Evolutionary conservation across 371 early-diverging fungal species (phyloP).

Genomic region (Mucor velutinosus): DNA sequence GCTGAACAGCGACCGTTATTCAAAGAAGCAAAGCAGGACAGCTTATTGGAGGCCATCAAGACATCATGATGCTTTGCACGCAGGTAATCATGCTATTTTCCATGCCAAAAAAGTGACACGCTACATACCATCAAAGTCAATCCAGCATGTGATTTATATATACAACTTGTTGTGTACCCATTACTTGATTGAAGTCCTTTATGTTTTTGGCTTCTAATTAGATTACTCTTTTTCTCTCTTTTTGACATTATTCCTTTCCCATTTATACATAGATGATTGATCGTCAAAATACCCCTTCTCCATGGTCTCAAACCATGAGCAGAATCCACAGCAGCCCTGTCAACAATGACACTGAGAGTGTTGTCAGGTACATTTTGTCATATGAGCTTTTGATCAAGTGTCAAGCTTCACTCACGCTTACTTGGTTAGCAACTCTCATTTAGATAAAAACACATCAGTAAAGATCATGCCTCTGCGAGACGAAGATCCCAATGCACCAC

Average conservation of each 20-base stretch:
- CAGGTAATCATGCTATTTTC: not conserved
- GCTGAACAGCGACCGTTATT: no score
- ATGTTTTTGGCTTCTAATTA: not conserved
- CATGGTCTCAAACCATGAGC: conserved; percentile 19
- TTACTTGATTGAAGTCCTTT: not conserved
- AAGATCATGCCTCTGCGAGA: conserved; percentile 24
- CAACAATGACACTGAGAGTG: conserved; percentile 10
- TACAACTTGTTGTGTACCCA: conserved; percentile 4
- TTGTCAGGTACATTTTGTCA: not conserved
- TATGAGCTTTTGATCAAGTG: no score
- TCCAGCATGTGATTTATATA: conserved; percentile 23
- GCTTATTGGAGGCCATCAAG: no score
- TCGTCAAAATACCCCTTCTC: conserved; percentile 8
- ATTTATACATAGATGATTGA: conserved; percentile 10
- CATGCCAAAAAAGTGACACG: conserved; percentile 6
- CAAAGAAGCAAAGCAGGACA: no score
- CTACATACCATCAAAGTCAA: conserved; percentile 30
- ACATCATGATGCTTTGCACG: not conserved
- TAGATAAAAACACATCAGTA: not conserved
- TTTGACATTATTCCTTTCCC: not conserved
- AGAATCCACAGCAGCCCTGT: conserved; percentile 15
- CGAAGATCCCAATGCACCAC: conserved; percentile 5
- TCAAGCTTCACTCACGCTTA: not conserved
- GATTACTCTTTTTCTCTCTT: not conserved
- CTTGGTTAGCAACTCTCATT: not conserved